phyloP scores from a whole-genome alignment of 768 basidiomycete genomes.

The Dioszegia crocea region DNA sequence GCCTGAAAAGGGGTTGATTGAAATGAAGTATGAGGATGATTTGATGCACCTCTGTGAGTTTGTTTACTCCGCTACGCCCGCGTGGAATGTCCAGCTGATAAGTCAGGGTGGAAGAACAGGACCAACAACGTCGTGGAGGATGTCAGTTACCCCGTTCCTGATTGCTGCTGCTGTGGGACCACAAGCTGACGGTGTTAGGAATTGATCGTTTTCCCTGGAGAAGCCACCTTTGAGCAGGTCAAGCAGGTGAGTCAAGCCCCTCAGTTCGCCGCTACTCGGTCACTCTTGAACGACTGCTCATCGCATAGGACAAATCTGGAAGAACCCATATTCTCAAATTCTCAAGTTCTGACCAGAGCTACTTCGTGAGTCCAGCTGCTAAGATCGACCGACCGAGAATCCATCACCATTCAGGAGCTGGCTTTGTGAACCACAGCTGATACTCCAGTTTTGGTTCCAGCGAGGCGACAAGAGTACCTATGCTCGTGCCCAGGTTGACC shows the following conservation, averaged over 20 bases:
- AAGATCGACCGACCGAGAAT: too few species aligned
- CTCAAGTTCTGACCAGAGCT: slow-evolving; percentile 78
- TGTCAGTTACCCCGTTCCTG: slow-evolving; percentile 24
- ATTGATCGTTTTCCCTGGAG: slow-evolving; percentile 77
- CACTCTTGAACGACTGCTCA: too few species aligned
- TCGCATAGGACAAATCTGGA: slow-evolving; percentile 55
- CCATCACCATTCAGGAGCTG: too few species aligned
- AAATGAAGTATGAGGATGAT: slow-evolving; percentile 39
- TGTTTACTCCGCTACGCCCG: slow-evolving; percentile 47
- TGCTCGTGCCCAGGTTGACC: slow-evolving; percentile 27
- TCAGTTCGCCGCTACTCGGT: too few species aligned
- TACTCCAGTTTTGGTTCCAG: slow-evolving; percentile 47
- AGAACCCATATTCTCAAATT: slow-evolving; percentile 86
- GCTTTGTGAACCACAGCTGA: too few species aligned
- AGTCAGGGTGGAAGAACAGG: slow-evolving; percentile 39
- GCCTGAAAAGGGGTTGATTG: slow-evolving; percentile 43
- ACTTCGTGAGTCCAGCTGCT: slow-evolving; percentile 63
- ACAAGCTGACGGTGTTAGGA: slow-evolving; percentile 55
- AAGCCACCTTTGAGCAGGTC: slow-evolving; percentile 76
- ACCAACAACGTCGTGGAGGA: slow-evolving; percentile 29
- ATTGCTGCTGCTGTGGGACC: too few species aligned
- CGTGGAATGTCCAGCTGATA: slow-evolving; percentile 11
- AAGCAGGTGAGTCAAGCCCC: slow-evolving; percentile 55
- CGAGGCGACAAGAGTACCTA: slow-evolving; percentile 21
- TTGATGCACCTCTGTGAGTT: slow-evolving; percentile 62